Evolutionary conservation across 2,329 filamentous ascomycete genomes (phyloP), one percentile per base, ranked within the genome.

Genomic region (Cyclaneusma minus): DNA sequence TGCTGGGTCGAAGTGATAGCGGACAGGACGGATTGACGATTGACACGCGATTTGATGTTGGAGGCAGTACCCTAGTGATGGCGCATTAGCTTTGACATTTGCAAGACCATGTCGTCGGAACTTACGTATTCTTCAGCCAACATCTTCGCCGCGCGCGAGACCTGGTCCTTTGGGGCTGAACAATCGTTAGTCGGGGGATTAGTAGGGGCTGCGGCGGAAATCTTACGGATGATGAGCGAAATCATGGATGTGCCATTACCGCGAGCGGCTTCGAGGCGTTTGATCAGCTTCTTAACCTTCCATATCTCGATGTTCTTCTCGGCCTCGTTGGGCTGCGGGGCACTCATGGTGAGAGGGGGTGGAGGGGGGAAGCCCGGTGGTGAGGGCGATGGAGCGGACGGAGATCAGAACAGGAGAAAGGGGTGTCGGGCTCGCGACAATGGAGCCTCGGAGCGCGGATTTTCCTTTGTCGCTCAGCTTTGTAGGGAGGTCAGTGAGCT

Each of bases 261-360:
- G 54, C 91, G 72, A 43, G 91, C 91, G 36, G 83, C 80, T 59
- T 95, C 89, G 46, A 98, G 82, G 47, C 89, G 81, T 63, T 95
- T 98, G 62, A 98, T 93, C 51, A 98, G 66, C 68, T 98, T 98
- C 71, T 98, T 98, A 51, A 98, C 85, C 77, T 98, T 94, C 81
- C 79, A 85, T 62, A 76, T 77, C 58, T 77, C 71, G 47, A 77
- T 77, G 58, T 95, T 98, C 72, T 95, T 95, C 71, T 98, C 89
- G 44, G 87, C 87, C 60, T 95, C 89, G 61, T 77, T 85, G 54
- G 72, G 71, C 60, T 82, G 73, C 49, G 76, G 64, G 59, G 84
- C 75, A 63, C 79, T 85, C 83, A 92, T 92, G 47, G 60, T 85
- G 68, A 56, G n/a, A n/a, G n/a, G n/a, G n/a, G n/a, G n/a, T n/a